Evolutionary conservation across 2,329 filamentous ascomycete genomes (phyloP).

Genomic region (Westerdykella ornata): DNA sequence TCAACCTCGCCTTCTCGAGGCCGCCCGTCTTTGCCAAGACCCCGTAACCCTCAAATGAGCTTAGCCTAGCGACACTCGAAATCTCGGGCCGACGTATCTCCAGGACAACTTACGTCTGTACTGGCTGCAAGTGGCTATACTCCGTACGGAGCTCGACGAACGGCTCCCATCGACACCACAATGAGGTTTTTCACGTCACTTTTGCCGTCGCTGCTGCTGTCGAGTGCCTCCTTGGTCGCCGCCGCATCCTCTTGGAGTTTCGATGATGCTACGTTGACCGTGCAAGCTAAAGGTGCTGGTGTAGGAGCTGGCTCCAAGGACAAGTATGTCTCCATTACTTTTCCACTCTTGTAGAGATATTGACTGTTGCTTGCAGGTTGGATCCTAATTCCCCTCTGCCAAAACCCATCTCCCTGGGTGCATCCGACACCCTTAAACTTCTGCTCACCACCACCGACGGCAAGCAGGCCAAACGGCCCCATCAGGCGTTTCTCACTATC

Average conservation of each 20-base stretch:
- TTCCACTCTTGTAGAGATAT: neutral
- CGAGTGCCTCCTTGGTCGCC: slow-evolving; percentile 37
- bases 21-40: no score
- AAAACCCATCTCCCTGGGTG: slow-evolving; percentile 58
- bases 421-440: slow-evolving; percentile 71
- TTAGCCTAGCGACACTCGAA: no score
- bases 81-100: neutral
- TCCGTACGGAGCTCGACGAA: slow-evolving; percentile 23
- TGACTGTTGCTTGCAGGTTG: slow-evolving; percentile 30
- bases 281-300: slow-evolving; percentile 55
- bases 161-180: slow-evolving; percentile 21
- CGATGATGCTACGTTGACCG: slow-evolving; percentile 61
- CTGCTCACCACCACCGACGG: slow-evolving; percentile 73
- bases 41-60: no score
- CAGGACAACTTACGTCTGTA: slow-evolving; percentile 19
- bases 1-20: no score
- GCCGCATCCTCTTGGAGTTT: slow-evolving; percentile 63
- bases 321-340: slow-evolving; percentile 48
- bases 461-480: slow-evolving; percentile 72
- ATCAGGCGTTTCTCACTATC: slow-evolving; percentile 87
- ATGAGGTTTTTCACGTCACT: slow-evolving; percentile 42
- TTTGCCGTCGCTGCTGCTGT: slow-evolving; percentile 39
- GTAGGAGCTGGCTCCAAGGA: slow-evolving; percentile 51
- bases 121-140: slow-evolving; percentile 4
- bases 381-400: slow-evolving; percentile 52